Percentiles rank a stretch among this genome's conserved stretches.
Conservation (phyloP, 179 eudicot species). For the Sideroxylon spinosum region DNA sequence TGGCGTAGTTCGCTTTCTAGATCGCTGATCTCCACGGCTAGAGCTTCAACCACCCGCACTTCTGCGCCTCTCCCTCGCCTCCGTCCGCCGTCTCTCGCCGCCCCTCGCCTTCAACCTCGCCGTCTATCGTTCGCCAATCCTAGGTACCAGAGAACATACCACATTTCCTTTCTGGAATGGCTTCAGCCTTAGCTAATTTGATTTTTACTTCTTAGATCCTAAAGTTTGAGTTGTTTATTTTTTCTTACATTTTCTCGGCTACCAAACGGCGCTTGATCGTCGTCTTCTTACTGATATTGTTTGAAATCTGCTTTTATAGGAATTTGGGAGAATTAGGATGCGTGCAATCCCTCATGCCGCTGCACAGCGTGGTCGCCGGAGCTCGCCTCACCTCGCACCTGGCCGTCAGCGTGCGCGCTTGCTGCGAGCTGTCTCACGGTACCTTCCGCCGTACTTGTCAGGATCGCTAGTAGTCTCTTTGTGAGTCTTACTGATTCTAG, state of each 20-base stretch:
- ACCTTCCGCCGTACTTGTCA: slow-evolving; percentile 91
- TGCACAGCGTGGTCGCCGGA: slow-evolving; percentile 36
- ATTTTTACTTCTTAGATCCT: not conserved
- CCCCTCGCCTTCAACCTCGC: slow-evolving; percentile 31
- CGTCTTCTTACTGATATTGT: not conserved
- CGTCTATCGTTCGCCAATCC: no score
- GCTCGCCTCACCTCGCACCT: slow-evolving; percentile 53
- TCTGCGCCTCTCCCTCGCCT: slow-evolving; percentile 40
- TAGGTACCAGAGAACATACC: no score
- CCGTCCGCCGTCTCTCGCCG: slow-evolving; percentile 48
- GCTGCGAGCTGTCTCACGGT: slow-evolving; percentile 86
- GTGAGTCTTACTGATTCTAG: slow-evolving; percentile 9
- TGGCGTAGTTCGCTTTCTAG: slow-evolving; percentile 69
- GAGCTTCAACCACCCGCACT: slow-evolving; percentile 51
- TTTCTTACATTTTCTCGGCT: not conserved
- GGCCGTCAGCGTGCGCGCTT: slow-evolving; percentile 51
- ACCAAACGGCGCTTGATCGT: not conserved
- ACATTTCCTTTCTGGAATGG: no score
- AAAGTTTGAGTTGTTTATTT: not conserved
- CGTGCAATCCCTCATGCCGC: slow-evolving; percentile 65
- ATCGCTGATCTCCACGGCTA: slow-evolving; percentile 48
- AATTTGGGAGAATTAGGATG: slow-evolving; percentile 69
- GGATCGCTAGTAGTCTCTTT: slow-evolving; percentile 84
- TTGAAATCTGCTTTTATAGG: slow-evolving; percentile 32
- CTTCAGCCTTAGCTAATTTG: not conserved